Evolutionary conservation across 2,329 filamentous ascomycete species (phyloP).

Genomic region (Diaporthe caulivora): DNA sequence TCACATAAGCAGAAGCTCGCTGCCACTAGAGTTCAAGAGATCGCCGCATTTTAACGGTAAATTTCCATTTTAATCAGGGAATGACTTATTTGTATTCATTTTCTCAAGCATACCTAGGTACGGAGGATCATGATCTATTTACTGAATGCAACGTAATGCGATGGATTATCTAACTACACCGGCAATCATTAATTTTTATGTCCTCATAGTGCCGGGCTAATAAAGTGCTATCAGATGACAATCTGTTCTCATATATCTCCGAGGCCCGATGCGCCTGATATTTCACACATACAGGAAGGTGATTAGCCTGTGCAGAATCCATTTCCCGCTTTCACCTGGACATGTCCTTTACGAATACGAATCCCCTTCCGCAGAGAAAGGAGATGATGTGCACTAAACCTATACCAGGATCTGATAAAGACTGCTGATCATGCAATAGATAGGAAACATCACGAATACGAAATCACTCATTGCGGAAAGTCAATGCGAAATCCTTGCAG

Average conservation of each 20-base stretch:
- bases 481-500: not conserved
- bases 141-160: not conserved
- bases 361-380: not conserved
- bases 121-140: conserved; percentile 1
- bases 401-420: not conserved
- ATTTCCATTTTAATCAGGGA: not conserved
- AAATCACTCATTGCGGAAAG: not conserved
- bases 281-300: not conserved
- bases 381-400: not conserved
- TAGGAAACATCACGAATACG: conserved; percentile 13
- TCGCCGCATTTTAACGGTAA: not conserved
- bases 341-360: conserved; percentile 8
- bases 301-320: not conserved
- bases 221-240: conserved; percentile 23
- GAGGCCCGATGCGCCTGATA: not conserved
- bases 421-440: conserved; percentile 1
- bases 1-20: not conserved
- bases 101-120: not conserved
- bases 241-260: not conserved
- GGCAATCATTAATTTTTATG: not conserved
- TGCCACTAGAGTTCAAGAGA: not conserved
- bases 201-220: not conserved
- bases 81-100: not conserved
- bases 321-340: not conserved
- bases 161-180: not conserved